A percentile compares a stretch with the other conserved stretches of the same genome.
phyloP scores from a whole-genome alignment of 2,329 filamentous ascomycete genomes.

The Harringtonia aguacate region DNA sequence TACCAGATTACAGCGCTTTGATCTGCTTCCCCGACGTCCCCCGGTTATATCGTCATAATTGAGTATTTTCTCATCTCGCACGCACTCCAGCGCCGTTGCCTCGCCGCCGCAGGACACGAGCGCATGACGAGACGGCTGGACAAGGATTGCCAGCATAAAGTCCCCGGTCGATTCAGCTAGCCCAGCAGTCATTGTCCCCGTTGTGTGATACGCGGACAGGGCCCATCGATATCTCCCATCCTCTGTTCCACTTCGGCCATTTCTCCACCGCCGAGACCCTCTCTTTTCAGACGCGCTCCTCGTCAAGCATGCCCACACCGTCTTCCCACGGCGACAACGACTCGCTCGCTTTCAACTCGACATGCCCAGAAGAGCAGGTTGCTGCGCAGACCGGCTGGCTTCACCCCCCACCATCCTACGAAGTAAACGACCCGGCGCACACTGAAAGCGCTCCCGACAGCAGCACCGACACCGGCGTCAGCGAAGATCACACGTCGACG shows the following conservation, averaged over 20 bases:
- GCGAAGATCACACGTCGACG: neutral
- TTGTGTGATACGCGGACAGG: too few species aligned
- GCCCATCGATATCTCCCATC: neutral
- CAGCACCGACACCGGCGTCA: neutral
- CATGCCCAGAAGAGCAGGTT: constrained; percentile 31
- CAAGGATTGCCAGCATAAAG: too few species aligned
- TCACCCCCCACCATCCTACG: constrained; percentile 8
- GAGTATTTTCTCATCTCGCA: too few species aligned
- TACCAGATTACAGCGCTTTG: too few species aligned
- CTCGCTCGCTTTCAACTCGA: constrained; percentile 23
- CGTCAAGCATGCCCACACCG: constrained; percentile 13
- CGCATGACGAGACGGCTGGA: too few species aligned
- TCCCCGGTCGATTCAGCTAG: too few species aligned
- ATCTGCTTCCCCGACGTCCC: too few species aligned
- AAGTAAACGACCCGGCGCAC: neutral
- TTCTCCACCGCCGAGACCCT: neutral
- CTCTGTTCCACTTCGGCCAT: neutral
- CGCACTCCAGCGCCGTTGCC: too few species aligned
- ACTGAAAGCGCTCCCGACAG: neutral
- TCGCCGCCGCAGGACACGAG: too few species aligned
- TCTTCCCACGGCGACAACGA: constrained; percentile 10
- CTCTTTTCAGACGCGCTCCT: neutral
- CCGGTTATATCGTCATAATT: too few species aligned
- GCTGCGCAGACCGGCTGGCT: constrained; percentile 17
- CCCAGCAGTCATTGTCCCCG: too few species aligned